phyloP scores from a whole-genome alignment of 495 filamentous ascomycete genomes.

The Xylaria longipes region DNA sequence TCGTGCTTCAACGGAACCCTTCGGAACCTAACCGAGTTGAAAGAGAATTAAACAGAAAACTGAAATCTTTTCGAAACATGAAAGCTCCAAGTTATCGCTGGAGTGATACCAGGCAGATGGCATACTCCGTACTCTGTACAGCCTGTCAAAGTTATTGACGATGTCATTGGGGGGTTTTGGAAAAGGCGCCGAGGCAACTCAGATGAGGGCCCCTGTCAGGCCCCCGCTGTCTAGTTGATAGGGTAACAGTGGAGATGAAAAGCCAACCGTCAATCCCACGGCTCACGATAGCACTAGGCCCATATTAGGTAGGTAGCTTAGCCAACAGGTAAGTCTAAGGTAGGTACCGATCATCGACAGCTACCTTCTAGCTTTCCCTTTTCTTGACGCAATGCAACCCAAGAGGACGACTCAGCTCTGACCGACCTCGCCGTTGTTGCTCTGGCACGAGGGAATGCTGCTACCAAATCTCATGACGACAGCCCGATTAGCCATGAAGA shows the following conservation, averaged over 20 bases:
- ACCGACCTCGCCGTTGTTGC: neutral
- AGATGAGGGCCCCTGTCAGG: neutral
- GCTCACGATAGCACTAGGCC: conserved; percentile 4
- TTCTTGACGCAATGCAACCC: neutral
- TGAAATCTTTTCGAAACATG: neutral
- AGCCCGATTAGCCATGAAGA: neutral
- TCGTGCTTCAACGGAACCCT: neutral
- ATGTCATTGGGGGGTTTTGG: neutral
- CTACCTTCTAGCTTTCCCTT: neutral
- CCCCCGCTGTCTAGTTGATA: conserved; percentile 17
- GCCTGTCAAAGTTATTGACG: neutral
- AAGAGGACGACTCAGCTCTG: neutral
- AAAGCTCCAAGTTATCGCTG: neutral
- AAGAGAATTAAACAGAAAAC: neutral
- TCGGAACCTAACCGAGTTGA: neutral
- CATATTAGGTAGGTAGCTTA: neutral
- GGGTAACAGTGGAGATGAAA: conserved; percentile 8
- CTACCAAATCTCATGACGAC: neutral
- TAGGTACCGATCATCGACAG: neutral
- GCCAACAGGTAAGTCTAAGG: too few relatives aligned
- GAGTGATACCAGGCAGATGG: neutral
- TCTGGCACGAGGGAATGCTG: neutral
- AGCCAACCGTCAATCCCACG: conserved; percentile 9
- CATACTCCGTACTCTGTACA: neutral
- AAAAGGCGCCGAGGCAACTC: neutral